Conservation (phyloP, 306 rosid genomes). For the barrel medic (Medicago truncatula) region DNA sequence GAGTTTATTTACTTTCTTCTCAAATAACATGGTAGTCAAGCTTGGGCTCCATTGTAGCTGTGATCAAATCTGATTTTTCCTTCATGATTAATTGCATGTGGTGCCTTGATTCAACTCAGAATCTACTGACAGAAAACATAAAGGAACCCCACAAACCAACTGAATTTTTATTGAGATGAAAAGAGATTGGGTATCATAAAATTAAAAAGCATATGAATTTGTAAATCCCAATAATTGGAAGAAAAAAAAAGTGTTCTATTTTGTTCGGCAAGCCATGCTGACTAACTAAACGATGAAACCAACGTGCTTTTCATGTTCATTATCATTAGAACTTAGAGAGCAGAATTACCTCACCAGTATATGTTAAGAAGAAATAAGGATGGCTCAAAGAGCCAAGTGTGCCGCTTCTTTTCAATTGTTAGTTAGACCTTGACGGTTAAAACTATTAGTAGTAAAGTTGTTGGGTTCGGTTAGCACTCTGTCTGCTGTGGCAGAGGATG, state of each 20-base stretch:
- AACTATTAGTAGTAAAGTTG: neutral
- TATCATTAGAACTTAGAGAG: conserved; percentile 5
- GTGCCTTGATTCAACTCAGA: conserved; percentile 2
- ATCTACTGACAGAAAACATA: conserved; percentile 6
- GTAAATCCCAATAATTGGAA: conserved; percentile 2
- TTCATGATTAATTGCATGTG: neutral
- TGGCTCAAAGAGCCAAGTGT: neutral
- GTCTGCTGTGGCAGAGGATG: conserved; percentile 9
- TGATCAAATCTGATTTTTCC: conserved; percentile 11
- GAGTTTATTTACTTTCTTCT: conserved; percentile 17
- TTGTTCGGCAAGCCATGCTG: conserved; percentile 3
- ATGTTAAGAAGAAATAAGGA: conserved; percentile 3
- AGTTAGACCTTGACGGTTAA: neutral
- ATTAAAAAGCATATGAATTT: neutral
- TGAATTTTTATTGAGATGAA: conserved; percentile 5
- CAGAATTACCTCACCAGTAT: neutral
- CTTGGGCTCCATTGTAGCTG: neutral
- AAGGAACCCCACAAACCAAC: neutral
- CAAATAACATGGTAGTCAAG: conserved; percentile 2
- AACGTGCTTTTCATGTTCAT: conserved; percentile 1
- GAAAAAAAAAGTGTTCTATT: neutral
- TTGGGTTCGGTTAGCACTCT: conserved; percentile 10
- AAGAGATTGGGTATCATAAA: neutral
- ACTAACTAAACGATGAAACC: neutral
- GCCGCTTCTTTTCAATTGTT: neutral